Conservation (phyloP, 2,329 filamentous ascomycete species). For the Zalaria sp. region DNA sequence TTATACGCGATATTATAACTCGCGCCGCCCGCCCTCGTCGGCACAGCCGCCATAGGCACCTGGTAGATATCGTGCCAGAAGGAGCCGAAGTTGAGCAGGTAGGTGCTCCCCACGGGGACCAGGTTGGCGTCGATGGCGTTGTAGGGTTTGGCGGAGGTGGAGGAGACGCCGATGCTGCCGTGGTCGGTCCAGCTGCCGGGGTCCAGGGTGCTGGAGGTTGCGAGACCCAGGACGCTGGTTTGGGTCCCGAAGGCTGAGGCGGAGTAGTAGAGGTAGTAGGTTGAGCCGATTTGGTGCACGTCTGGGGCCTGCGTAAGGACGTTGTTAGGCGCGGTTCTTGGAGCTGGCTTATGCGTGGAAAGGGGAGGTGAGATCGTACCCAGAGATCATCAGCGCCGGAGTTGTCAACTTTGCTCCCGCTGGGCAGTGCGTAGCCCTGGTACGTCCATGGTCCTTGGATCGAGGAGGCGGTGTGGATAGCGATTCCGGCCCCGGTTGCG, state of each 20-base stretch:
- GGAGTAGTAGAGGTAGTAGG: conserved; percentile 53
- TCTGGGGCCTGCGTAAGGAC: conserved; percentile 41
- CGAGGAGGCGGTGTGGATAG: conserved; percentile 32
- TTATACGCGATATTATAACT: conserved; percentile 40
- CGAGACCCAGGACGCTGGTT: conserved; percentile 46
- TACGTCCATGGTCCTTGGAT: conserved; percentile 38
- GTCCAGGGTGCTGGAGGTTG: conserved; percentile 35
- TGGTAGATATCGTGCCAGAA: conserved; percentile 56
- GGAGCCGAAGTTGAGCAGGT: conserved; percentile 48
- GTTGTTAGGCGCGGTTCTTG: background rate
- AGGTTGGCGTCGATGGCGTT: conserved; percentile 40
- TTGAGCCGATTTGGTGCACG: conserved; percentile 39
- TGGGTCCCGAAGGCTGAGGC: conserved; percentile 50
- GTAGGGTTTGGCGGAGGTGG: conserved; percentile 23
- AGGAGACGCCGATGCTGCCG: conserved; percentile 41
- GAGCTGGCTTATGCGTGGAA: too few species aligned
- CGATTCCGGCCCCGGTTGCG: conserved; percentile 36
- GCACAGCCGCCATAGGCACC: conserved; percentile 31
- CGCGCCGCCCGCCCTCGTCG: conserved; percentile 16
- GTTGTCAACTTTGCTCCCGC: conserved; percentile 31
- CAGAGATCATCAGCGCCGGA: conserved; percentile 35
- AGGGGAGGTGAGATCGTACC: conserved; percentile 11
- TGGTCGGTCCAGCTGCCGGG: conserved; percentile 46
- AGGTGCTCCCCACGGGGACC: conserved; percentile 27
- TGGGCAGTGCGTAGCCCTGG: conserved; percentile 30